phyloP scores from a whole-genome alignment of 805 yeast species.

The Lipomyces chichibuensis region DNA sequence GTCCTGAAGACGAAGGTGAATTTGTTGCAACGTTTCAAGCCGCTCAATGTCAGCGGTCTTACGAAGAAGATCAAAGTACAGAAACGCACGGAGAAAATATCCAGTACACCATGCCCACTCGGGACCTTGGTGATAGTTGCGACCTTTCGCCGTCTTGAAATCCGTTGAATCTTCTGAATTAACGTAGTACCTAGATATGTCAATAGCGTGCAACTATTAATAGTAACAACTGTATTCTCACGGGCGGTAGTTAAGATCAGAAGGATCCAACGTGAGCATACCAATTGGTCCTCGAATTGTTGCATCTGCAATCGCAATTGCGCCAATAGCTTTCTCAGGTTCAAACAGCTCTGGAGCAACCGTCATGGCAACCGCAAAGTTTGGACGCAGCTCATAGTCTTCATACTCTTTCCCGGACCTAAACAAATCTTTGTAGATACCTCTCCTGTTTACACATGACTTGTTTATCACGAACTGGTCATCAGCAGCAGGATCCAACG shows the following conservation, averaged over 20 bases:
- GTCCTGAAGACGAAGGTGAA: slow-evolving; percentile 62
- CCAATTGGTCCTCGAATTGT: slow-evolving; percentile 87
- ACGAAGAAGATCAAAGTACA: slow-evolving; percentile 55
- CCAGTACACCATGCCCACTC: slow-evolving; percentile 97
- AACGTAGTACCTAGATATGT: slow-evolving; percentile 55
- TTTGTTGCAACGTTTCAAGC: slow-evolving; percentile 57
- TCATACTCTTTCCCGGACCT: slow-evolving; percentile 83
- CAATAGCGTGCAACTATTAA: not conserved
- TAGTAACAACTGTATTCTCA: not conserved
- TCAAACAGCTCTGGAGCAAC: slow-evolving; percentile 92
- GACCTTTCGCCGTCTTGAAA: slow-evolving; percentile 91
- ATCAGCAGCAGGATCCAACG: slow-evolving; percentile 66
- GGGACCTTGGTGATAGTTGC: slow-evolving; percentile 98
- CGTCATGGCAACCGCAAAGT: slow-evolving; percentile 89
- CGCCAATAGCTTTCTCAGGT: slow-evolving; percentile 60
- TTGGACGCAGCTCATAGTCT: slow-evolving; percentile 91
- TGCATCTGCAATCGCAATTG: slow-evolving; percentile 71
- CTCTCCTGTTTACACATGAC: slow-evolving; percentile 77
- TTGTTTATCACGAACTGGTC: slow-evolving; percentile 62
- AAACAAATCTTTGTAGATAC: slow-evolving; percentile 88
- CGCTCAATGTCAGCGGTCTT: slow-evolving; percentile 49
- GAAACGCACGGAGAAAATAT: slow-evolving; percentile 78
- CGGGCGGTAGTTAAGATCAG: slow-evolving; percentile 90
- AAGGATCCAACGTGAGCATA: slow-evolving; percentile 88
- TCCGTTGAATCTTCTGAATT: slow-evolving; percentile 81